Conservation (phyloP, 805 yeast genomes). For the Candida odintsovae region DNA sequence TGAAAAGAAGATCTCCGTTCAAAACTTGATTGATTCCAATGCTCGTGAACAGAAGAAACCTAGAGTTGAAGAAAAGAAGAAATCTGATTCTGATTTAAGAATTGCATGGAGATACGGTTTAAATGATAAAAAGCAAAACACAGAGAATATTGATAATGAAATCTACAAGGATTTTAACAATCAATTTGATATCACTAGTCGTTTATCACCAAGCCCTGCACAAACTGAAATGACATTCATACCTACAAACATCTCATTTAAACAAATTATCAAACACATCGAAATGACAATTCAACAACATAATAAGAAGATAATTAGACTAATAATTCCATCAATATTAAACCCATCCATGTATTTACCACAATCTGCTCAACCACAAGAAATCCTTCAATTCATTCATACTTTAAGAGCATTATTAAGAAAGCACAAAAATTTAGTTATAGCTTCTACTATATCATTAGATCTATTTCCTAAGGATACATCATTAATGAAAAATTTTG, state of each 20-base stretch:
- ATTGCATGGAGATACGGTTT: constrained; percentile 93
- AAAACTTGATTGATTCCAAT: constrained; percentile 44
- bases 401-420: constrained; percentile 49
- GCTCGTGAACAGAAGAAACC: constrained; percentile 6
- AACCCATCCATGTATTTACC: constrained; percentile 74
- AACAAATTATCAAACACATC: constrained; percentile 35
- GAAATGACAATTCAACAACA: constrained; percentile 37
- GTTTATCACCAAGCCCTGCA: constrained; percentile 61
- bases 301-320: constrained; percentile 46
- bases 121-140: constrained; percentile 28
- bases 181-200: constrained; percentile 73
- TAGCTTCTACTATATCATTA: constrained; percentile 53
- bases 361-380: constrained; percentile 35
- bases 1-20: constrained; percentile 61
- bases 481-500: constrained; percentile 44
- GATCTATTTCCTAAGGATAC: constrained; percentile 59
- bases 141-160: constrained; percentile 22
- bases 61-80: constrained; percentile 1
- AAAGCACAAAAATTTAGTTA: constrained; percentile 37
- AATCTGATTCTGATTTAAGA: constrained; percentile 46
- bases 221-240: constrained; percentile 55
- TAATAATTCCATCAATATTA: constrained; percentile 70
- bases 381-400: constrained; percentile 56
- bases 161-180: constrained; percentile 49
- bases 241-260: constrained; percentile 29